A percentile compares a stretch with the other conserved stretches of the same genome.
These are phyloP conservation scores for Setaria italica DNA, from an alignment of 202 grass and related monocot genomes.

Conservation along the genomic window DNA sequence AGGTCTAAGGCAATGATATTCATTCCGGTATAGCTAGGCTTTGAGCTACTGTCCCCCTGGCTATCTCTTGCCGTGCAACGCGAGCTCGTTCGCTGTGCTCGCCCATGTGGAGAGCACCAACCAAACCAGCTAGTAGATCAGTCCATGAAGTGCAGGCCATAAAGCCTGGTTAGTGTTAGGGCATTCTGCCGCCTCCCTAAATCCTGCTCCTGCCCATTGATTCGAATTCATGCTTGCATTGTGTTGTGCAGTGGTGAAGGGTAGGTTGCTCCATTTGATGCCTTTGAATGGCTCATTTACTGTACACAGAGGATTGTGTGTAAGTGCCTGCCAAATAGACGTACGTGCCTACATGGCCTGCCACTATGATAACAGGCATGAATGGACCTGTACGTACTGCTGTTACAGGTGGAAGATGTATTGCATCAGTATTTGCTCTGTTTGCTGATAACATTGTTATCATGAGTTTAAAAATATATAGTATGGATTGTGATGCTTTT, in stretches of 20 bases:
- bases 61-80: slow-evolving; percentile 44
- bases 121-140: slow-evolving; percentile 48
- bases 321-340: slow-evolving; percentile 37
- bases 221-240: slow-evolving; percentile 15
- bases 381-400: slow-evolving; percentile 27
- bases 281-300: slow-evolving; percentile 62
- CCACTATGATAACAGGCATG: slow-evolving; percentile 38
- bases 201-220: slow-evolving; percentile 5
- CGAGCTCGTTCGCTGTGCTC: neutral
- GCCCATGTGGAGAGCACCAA: slow-evolving; percentile 66
- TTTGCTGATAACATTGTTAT: slow-evolving; percentile 1
- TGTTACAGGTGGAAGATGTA: slow-evolving; percentile 23
- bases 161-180: slow-evolving; percentile 60
- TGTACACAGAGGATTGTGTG: slow-evolving; percentile 38
- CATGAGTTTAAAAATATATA: neutral
- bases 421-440: neutral
- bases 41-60: slow-evolving; percentile 53
- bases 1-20: slow-evolving; percentile 66
- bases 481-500: slow-evolving; percentile 25
- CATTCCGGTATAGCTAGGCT: slow-evolving; percentile 57
- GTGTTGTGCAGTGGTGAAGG: slow-evolving; percentile 39
- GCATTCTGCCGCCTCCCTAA: slow-evolving; percentile 41
- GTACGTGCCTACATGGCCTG: slow-evolving; percentile 32
- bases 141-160: slow-evolving; percentile 52
- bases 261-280: slow-evolving; percentile 83